These are phyloP conservation scores for Cucumis cinereus DNA, from an alignment of 306 rosid genomes.

Conservation along the genomic window DNA sequence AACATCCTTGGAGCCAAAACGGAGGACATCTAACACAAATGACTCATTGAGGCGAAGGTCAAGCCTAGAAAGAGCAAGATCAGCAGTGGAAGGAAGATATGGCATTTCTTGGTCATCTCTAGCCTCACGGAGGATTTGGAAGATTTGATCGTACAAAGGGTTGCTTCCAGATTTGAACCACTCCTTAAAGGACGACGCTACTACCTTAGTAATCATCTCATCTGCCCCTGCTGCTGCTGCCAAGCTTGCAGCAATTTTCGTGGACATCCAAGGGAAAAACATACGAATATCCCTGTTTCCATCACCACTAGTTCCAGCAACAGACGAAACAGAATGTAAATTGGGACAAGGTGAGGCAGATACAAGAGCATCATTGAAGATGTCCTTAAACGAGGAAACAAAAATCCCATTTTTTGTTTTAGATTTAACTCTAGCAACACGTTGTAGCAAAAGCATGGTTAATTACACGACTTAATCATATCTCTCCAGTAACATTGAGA, in stretches of 20 bases:
- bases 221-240: not conserved
- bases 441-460: conserved; percentile 4
- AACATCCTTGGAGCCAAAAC: conserved; percentile 24
- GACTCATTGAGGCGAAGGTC: conserved; percentile 31
- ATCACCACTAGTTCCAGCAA: not conserved
- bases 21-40: conserved; percentile 51
- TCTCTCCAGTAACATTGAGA: not conserved
- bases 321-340: not conserved
- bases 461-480: not conserved
- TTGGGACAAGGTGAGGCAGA: not conserved
- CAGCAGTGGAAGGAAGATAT: conserved; percentile 10
- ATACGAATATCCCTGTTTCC: not conserved
- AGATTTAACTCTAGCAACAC: not conserved
- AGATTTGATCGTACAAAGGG: conserved; percentile 30
- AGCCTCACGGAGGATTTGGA: conserved; percentile 23
- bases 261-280: not conserved
- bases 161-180: conserved; percentile 36
- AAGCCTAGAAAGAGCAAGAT: conserved; percentile 35
- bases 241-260: not conserved
- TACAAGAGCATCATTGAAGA: conserved; percentile 3
- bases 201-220: conserved; percentile 2
- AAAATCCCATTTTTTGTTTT: not conserved
- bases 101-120: conserved; percentile 9
- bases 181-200: conserved; percentile 25
- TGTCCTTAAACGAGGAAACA: not conserved